Percentiles rank a stretch among this genome's conserved stretches.
Conservation (phyloP, 2,329 filamentous ascomycete genomes). For the Dryadomyces sulphureus region DNA sequence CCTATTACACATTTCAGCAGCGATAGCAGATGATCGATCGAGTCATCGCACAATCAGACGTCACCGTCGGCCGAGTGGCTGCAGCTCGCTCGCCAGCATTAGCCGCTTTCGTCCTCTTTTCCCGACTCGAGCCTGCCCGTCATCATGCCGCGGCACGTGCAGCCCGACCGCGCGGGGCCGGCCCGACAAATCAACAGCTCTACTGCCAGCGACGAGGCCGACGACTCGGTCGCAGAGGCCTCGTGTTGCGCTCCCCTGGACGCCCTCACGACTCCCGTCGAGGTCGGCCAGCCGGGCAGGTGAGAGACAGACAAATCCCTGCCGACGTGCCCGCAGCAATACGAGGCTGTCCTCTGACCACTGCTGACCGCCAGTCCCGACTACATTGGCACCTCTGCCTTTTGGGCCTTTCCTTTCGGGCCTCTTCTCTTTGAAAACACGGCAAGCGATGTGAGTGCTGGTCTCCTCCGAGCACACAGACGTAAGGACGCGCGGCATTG, state of each 20-base stretch:
- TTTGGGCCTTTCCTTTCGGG: slow-evolving; percentile 48
- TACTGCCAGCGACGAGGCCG: neutral
- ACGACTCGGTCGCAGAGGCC: neutral
- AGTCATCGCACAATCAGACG: neutral
- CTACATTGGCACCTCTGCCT: slow-evolving; percentile 24
- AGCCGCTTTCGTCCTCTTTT: too few relatives aligned
- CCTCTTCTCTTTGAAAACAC: slow-evolving; percentile 62
- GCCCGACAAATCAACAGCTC: too few relatives aligned
- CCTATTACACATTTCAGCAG: too few relatives aligned
- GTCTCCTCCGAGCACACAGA: neutral
- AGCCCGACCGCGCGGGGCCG: too few relatives aligned
- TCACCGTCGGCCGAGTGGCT: neutral
- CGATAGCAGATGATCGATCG: too few relatives aligned
- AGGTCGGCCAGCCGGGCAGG: slow-evolving; percentile 24
- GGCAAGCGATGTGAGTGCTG: slow-evolving; percentile 45
- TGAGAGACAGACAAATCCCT: too few relatives aligned
- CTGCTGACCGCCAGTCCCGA: too few relatives aligned
- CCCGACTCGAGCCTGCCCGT: too few relatives aligned
- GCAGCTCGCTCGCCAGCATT: too few relatives aligned
- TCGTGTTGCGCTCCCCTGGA: slow-evolving; percentile 21
- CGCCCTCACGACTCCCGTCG: slow-evolving; percentile 26
- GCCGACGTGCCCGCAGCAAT: too few relatives aligned
- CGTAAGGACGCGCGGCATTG: neutral
- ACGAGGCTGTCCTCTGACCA: too few relatives aligned
- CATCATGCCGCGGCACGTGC: too few relatives aligned